Evolutionary conservation across 768 basidiomycete species (phyloP).

Genomic region (Megacollybia marginata): DNA sequence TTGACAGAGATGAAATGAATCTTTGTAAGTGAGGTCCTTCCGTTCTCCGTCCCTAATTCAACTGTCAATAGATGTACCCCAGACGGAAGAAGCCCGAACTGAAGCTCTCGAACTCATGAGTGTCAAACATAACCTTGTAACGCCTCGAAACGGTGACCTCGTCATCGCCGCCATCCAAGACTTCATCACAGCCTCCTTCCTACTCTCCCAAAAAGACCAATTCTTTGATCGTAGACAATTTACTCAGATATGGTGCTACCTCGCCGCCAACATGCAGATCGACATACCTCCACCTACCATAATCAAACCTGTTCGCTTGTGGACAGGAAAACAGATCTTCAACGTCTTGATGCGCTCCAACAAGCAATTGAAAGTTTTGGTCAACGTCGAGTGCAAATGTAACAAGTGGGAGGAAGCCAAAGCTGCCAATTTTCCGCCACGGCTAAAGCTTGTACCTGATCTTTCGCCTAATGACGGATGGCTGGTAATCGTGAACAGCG

Average conservation of each 20-base stretch:
- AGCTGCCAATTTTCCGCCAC: constrained; percentile 47
- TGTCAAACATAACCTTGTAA: constrained; percentile 94
- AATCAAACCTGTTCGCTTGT: constrained; percentile 85
- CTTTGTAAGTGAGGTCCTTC: constrained; percentile 54
- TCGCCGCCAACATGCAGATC: constrained; percentile 83
- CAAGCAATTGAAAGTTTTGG: constrained; percentile 68
- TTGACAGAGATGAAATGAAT: constrained; percentile 99
- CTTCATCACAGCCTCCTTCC: constrained; percentile 97
- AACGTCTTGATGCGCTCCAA: constrained; percentile 95
- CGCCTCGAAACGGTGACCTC: constrained; percentile 96
- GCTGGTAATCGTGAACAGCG: constrained; percentile 94
- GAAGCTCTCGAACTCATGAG: constrained; percentile 97
- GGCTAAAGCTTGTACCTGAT: constrained; percentile 65
- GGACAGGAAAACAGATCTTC: constrained; percentile 99
- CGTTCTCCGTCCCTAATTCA: constrained; percentile 3
- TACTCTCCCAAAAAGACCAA: constrained; percentile 86
- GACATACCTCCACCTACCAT: constrained; percentile 95
- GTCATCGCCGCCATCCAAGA: constrained; percentile 99
- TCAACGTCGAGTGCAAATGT: constrained; percentile 96
- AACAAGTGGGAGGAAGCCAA: constrained; percentile 80
- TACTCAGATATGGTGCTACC: constrained; percentile 92
- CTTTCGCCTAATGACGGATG: constrained; percentile 96
- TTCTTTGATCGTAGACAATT: constrained; percentile 94
- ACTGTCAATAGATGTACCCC: constrained; percentile 73
- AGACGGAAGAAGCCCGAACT: constrained; percentile 96